Evolutionary conservation across 192 early-diverging fungal genomes (phyloP).

Genomic region (Rhizophlyctis rosea): DNA sequence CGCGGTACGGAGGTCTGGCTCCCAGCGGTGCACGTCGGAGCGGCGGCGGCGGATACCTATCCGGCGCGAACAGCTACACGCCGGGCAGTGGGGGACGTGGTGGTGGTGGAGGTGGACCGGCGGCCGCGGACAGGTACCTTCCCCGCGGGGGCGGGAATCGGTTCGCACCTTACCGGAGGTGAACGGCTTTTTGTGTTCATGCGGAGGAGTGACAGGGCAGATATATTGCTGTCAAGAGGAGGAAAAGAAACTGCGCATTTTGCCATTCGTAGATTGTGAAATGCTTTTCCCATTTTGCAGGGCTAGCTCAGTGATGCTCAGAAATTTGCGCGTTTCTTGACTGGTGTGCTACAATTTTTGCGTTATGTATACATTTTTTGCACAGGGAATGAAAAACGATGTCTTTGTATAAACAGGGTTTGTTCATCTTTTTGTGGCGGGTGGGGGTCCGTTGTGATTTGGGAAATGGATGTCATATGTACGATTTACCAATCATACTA

Average conservation of each 20-base stretch:
- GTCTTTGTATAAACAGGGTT: not conserved
- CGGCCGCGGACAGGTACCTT: no score
- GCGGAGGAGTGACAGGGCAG: no score
- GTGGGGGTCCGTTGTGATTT: no score
- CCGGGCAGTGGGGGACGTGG: conserved; percentile 12
- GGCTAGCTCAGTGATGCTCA: not conserved
- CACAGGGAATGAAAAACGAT: not conserved
- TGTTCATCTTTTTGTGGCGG: no score
- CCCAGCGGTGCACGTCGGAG: conserved; percentile 50
- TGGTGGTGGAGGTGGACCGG: not conserved
- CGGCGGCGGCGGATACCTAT: conserved; percentile 39
- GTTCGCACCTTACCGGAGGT: not conserved
- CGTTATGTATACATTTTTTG: not conserved
- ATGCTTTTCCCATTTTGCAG: not conserved
- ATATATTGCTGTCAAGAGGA: no score
- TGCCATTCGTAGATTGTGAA: no score
- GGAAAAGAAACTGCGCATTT: no score
- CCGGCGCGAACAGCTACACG: conserved; percentile 42
- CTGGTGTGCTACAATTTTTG: not conserved
- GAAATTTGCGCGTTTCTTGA: not conserved
- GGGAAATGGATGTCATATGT: not conserved
- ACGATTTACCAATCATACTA: no score
- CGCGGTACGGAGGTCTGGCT: conserved; percentile 35
- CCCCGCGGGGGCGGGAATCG: conserved; percentile 1
- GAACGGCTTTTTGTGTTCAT: not conserved